Base-by-base conservation (phyloP, 1,284 basidiomycete genomes). In the Anthracocystis setariae region DNA sequence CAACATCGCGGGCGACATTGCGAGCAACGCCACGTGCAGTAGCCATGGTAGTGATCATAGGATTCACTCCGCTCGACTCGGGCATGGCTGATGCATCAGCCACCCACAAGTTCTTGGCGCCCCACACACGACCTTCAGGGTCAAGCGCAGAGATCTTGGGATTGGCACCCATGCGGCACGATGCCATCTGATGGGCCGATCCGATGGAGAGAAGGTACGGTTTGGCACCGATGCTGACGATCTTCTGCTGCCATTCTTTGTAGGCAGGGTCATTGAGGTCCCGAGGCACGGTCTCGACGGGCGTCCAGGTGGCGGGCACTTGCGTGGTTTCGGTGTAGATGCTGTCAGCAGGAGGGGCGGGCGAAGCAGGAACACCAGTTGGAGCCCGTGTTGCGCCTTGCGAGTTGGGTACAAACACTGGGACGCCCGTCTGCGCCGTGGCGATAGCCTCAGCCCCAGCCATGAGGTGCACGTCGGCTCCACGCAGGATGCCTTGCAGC, bases 61-160 rank as follows among this genome's bases (percentile, higher is more conserved):
- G 85, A 68, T 86, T 86, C 55, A 86, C 85, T 27, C 85, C 85
- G 3, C 80, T 80, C 4, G 84, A 82, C 45, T 82, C 83, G 9
- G 84, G 84, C 57, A 86, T 78, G 37, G 82, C 74, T 33, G 79
- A 82, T 23, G 85, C 85, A 49, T 86, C 85, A 8, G 85, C 85
- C 23, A 85, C 79, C 76, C 84, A 86, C n/a, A 86, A 78, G 17
- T 82, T 79, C 29, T 82, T 70, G 5, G 82, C 78, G 3, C 85
- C 85, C 77, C 84, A 85, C 0, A 86, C 84, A 18, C 79, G 74
- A 8, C 85, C 85, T 37, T 82, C 69, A 9, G 83, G 80, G 61
- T 85, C 84, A 46, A 84, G 80, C 0, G 83, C 84, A 18, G 80
- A 79, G 8, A 67, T 61, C 13, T 70, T 69, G 7, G 85, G 79